Conservation (phyloP, 495 filamentous ascomycete species). For the Penicillium roqueforti region DNA sequence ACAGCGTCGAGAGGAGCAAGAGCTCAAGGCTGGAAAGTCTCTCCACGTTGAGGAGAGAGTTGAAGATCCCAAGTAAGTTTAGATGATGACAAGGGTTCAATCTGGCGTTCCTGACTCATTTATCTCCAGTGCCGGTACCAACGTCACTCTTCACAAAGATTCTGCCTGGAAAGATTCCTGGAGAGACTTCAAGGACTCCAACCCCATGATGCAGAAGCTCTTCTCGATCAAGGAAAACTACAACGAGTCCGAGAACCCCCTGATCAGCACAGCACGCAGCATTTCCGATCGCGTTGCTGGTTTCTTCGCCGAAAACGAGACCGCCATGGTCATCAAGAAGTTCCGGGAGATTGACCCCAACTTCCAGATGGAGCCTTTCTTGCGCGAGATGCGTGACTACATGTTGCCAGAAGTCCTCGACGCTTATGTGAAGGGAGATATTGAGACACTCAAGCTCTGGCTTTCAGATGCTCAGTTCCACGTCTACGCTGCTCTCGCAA, state of each 20-base stretch:
- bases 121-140: conserved; percentile 73
- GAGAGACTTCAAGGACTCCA: conserved; percentile 85
- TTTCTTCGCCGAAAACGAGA: conserved; percentile 98
- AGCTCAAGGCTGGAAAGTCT: conserved; percentile 49
- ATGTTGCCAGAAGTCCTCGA: conserved; percentile 96
- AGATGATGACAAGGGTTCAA: background rate
- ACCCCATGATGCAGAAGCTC: conserved; percentile 80
- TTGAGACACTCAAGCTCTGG: conserved; percentile 88
- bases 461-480: conserved; percentile 90
- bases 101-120: conserved; percentile 20
- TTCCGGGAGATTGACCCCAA: conserved; percentile 94
- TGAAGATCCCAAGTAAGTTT: conserved; percentile 80
- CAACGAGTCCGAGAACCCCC: conserved; percentile 93
- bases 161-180: conserved; percentile 94
- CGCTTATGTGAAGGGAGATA: conserved; percentile 94
- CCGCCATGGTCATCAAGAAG: conserved; percentile 92
- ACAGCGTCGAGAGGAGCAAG: conserved; percentile 66
- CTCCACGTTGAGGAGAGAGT: conserved; percentile 52
- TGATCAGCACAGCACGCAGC: conserved; percentile 87
- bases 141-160: conserved; percentile 94
- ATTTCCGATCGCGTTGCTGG: conserved; percentile 90
- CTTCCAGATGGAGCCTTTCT: conserved; percentile 91
- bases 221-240: conserved; percentile 80
- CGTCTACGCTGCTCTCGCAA: conserved; percentile 88
- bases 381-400: conserved; percentile 93